Conservation (phyloP, 2,329 filamentous ascomycete genomes). For the Aspergillus pseudoterreus region DNA sequence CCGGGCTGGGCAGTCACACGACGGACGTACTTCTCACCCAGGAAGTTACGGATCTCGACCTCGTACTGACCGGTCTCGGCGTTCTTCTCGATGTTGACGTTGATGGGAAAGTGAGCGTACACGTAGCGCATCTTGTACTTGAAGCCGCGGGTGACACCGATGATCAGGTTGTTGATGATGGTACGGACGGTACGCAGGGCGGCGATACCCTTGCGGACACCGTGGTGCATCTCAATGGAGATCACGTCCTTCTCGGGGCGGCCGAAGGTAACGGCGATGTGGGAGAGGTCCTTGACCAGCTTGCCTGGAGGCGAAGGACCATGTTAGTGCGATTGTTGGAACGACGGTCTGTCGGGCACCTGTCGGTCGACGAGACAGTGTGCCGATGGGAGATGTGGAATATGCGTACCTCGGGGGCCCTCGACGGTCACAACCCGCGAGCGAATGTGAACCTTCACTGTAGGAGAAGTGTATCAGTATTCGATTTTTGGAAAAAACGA, state of each 20-base stretch:
- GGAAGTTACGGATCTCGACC: conserved; percentile 99
- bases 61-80: conserved; percentile 79
- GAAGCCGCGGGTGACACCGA: conserved; percentile 98
- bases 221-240: conserved; percentile 98
- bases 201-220: conserved; percentile 94
- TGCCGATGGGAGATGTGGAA: not conserved
- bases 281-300: conserved; percentile 93
- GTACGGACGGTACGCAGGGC: conserved; percentile 97
- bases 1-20: conserved; percentile 82
- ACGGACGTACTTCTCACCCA: conserved; percentile 99
- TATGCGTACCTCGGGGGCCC: conserved; percentile 76
- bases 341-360: not conserved
- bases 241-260: conserved; percentile 80
- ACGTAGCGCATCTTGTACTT: conserved; percentile 99
- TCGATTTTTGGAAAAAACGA: conserved; percentile 3
- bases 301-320: conserved; percentile 60
- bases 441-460: conserved; percentile 98
- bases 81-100: conserved; percentile 99
- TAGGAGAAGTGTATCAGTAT: conserved; percentile 33
- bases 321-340: conserved; percentile 1
- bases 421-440: conserved; percentile 94
- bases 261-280: conserved; percentile 94
- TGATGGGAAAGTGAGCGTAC: conserved; percentile 99
- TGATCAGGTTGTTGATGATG: conserved; percentile 97
- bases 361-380: not conserved